Percentiles rank a stretch among this genome's conserved stretches.
phyloP scores from a whole-genome alignment of 1,284 basidiomycete species.

The Boletus semigastroideus region DNA sequence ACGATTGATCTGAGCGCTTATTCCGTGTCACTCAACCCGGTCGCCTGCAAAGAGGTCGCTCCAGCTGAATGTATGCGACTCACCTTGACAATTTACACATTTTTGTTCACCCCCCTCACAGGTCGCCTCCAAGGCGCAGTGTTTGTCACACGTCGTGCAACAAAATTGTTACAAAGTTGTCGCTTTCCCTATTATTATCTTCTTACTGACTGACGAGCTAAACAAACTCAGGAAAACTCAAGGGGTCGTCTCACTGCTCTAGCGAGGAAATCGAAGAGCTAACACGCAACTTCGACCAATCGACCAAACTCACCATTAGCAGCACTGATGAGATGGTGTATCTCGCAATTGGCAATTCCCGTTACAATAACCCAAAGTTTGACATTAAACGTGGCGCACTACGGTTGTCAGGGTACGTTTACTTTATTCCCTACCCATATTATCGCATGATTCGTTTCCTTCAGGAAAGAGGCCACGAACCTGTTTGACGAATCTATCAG shows the following conservation, averaged over 20 bases:
- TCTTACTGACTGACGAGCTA: background rate
- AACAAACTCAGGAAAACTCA: background rate
- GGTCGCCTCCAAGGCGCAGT: background rate
- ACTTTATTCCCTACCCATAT: too few species aligned
- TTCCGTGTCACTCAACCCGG: constrained; percentile 16
- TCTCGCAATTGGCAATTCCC: background rate
- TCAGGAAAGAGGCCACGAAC: background rate
- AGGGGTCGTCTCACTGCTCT: background rate
- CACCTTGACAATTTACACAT: background rate
- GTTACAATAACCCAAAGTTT: background rate
- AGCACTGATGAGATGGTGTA: constrained; percentile 1
- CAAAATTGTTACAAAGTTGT: background rate
- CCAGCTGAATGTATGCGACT: constrained; percentile 27
- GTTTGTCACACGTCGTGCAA: background rate
- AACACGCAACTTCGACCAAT: background rate
- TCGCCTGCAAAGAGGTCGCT: background rate
- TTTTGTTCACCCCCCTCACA: background rate
- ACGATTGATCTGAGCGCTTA: constrained; percentile 48
- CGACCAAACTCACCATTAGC: background rate
- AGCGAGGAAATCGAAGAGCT: background rate
- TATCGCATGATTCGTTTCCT: too few species aligned
- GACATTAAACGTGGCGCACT: background rate
- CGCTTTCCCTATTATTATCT: background rate
- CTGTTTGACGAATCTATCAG: background rate
- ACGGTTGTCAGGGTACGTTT: background rate